phyloP scores from a whole-genome alignment of 2,329 filamentous ascomycete species.

The Coniochaeta sp. region DNA sequence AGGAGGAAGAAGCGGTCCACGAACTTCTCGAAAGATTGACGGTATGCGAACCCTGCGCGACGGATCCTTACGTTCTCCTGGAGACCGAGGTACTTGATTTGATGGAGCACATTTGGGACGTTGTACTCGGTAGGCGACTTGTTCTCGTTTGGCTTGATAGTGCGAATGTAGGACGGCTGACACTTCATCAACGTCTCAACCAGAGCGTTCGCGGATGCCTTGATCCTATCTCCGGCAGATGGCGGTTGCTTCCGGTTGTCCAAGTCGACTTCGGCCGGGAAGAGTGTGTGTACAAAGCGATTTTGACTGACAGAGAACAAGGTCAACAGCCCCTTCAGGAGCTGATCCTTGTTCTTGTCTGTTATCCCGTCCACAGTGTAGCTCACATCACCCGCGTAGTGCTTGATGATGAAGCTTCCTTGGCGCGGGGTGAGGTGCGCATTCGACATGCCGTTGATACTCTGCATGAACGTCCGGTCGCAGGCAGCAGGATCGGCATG shows the following conservation, averaged over 20 bases:
- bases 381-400: conserved; percentile 94
- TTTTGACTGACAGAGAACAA: conserved; percentile 80
- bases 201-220: conserved; percentile 85
- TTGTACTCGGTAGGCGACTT: conserved; percentile 95
- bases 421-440: conserved; percentile 86
- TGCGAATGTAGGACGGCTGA: conserved; percentile 94
- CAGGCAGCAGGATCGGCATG: conserved; percentile 92
- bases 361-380: conserved; percentile 96
- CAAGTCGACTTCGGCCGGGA: conserved; percentile 89
- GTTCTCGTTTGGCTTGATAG: conserved; percentile 99
- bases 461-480: conserved; percentile 91
- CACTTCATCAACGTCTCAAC: conserved; percentile 96
- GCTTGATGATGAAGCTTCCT: conserved; percentile 96
- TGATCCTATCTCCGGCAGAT: conserved; percentile 94
- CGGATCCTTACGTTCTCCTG: conserved; percentile 98
- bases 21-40: conserved; percentile 96
- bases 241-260: conserved; percentile 93
- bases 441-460: conserved; percentile 84
- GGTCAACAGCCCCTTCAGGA: conserved; percentile 88
- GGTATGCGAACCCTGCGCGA: conserved; percentile 91
- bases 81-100: conserved; percentile 98
- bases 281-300: conserved; percentile 76
- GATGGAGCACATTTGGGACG: conserved; percentile 83
- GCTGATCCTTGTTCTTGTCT: conserved; percentile 98
- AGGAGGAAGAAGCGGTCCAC: conserved; percentile 94